These are phyloP conservation scores for Poa pratensis DNA, from an alignment of 176 grass and related monocot genomes.

Conservation along the genomic window DNA sequence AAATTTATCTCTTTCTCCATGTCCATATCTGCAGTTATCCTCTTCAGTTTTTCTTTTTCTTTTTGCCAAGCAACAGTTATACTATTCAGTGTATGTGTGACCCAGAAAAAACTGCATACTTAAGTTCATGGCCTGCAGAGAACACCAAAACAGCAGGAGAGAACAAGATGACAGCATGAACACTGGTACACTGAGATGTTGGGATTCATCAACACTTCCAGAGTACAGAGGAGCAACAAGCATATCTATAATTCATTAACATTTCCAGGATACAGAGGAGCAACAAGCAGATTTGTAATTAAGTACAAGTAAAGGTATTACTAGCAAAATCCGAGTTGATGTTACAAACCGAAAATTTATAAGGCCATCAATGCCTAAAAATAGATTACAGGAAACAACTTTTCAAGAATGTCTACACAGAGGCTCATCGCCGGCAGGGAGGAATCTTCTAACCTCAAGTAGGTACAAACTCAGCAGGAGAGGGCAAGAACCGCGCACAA, in stretches of 20 bases:
- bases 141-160: background rate
- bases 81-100: background rate
- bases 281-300: background rate
- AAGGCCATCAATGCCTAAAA: conserved; percentile 43
- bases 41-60: background rate
- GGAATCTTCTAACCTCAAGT: conserved; percentile 62
- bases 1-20: conserved; percentile 30
- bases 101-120: background rate
- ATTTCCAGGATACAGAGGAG: conserved; percentile 1
- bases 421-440: background rate
- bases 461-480: conserved; percentile 69
- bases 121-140: background rate
- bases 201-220: background rate
- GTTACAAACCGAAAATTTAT: conserved; percentile 54
- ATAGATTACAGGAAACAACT: conserved; percentile 54
- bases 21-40: background rate
- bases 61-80: background rate
- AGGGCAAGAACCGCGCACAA: conserved; percentile 58
- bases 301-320: conserved; percentile 32
- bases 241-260: background rate
- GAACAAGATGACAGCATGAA: background rate
- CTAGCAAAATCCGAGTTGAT: conserved; percentile 55
- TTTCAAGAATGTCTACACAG: conserved; percentile 47
- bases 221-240: background rate
- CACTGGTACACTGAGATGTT: background rate